Percentiles rank a stretch among this genome's conserved stretches.
Evolutionary conservation across 805 yeast genomes (phyloP).

Genomic region (Starmerella vaccinii): DNA sequence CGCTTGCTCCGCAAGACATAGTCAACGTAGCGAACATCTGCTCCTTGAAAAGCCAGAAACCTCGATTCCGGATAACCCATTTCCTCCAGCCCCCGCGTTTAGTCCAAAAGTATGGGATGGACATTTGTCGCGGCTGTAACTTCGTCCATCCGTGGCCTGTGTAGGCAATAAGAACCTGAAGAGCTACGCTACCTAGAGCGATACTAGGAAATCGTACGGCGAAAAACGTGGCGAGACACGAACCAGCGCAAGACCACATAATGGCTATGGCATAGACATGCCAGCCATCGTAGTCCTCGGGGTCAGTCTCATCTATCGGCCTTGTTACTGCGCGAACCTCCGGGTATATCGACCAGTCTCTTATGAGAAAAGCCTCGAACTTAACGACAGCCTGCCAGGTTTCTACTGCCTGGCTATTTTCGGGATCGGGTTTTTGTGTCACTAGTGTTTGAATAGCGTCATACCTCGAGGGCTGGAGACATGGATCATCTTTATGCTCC

Average conservation of each 20-base stretch:
- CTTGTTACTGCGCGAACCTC: constrained; percentile 51
- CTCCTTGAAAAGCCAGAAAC: constrained; percentile 19
- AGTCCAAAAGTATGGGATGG: constrained; percentile 4
- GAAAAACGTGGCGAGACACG: constrained; percentile 32
- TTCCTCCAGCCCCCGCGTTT: neutral
- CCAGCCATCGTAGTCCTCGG: constrained; percentile 35
- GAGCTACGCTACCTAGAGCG: constrained; percentile 40
- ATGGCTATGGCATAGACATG: constrained; percentile 43
- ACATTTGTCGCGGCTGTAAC: constrained; percentile 10
- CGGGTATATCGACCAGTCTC: constrained; percentile 45
- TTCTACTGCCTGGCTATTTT: constrained; percentile 22
- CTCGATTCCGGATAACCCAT: neutral
- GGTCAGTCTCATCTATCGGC: constrained; percentile 37
- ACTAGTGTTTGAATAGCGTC: constrained; percentile 30
- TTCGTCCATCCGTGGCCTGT: constrained; percentile 40
- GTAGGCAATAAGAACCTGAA: constrained; percentile 53
- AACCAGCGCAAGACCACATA: constrained; percentile 44
- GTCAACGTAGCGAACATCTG: constrained; percentile 43
- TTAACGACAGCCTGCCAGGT: constrained; percentile 21
- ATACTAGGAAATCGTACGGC: constrained; percentile 48
- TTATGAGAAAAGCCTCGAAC: constrained; percentile 37
- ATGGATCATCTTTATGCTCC: constrained; percentile 41
- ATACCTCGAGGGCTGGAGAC: constrained; percentile 36
- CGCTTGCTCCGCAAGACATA: constrained; percentile 22
- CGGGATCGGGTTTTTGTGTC: neutral